A percentile compares a stretch with the other conserved stretches of the same genome.
Evolutionary conservation across 257 asterid species (phyloP).

Genomic region (Lithospermum erythrorhizon): DNA sequence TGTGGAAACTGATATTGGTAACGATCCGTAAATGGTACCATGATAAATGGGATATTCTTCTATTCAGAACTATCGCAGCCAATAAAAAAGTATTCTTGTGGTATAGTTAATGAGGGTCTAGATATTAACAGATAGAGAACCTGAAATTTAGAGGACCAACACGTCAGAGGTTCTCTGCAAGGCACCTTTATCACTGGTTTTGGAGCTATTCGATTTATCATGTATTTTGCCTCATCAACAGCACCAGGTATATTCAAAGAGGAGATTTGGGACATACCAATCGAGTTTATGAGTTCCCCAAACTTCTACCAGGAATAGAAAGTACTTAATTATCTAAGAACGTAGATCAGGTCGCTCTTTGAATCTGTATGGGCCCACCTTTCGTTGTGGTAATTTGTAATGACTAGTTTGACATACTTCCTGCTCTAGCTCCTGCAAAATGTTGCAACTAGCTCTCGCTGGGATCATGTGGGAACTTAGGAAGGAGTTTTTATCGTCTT

Average conservation of each 20-base stretch:
- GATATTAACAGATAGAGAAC: no score
- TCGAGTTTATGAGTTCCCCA: background rate
- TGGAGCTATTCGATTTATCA: background rate
- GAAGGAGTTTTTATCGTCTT: conserved; percentile 11
- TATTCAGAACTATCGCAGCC: no score
- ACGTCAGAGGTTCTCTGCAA: background rate
- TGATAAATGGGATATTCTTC: no score
- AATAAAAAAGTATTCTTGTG: no score
- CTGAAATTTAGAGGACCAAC: no score
- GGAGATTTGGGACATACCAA: background rate
- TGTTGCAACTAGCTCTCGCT: background rate
- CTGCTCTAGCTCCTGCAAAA: background rate
- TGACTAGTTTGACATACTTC: background rate
- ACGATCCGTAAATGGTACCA: no score
- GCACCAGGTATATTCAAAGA: background rate
- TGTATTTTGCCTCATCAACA: background rate
- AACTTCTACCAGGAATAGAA: background rate
- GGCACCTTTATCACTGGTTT: background rate
- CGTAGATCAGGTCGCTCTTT: background rate
- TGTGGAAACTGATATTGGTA: background rate
- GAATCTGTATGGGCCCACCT: background rate
- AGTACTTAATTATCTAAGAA: background rate
- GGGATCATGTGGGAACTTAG: background rate
- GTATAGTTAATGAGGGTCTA: no score
- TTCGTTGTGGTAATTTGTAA: background rate